These are phyloP conservation scores for Russula olivacea DNA, from an alignment of 768 basidiomycete genomes.

Conservation along the genomic window DNA sequence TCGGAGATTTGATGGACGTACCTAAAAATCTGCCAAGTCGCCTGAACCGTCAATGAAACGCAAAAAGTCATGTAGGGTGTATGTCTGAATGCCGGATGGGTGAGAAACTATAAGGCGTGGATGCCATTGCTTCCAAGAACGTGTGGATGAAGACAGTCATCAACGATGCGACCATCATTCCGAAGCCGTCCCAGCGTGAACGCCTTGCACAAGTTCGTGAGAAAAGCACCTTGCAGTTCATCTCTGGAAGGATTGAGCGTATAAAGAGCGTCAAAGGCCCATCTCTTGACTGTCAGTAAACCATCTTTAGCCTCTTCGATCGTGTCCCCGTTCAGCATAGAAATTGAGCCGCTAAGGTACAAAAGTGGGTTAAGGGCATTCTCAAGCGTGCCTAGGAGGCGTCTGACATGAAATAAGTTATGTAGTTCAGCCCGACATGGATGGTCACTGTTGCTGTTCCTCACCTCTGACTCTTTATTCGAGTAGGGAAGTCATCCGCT, in stretches of 20 bases:
- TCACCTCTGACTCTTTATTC: conserved; percentile 9
- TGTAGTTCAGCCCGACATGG: background rate
- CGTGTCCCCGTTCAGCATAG: conserved; percentile 32
- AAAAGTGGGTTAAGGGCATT: conserved; percentile 45
- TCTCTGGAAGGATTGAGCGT: conserved; percentile 28
- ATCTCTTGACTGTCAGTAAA: conserved; percentile 38
- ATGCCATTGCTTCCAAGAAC: background rate
- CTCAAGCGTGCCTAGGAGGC: conserved; percentile 34
- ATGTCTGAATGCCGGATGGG: background rate
- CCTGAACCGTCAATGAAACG: conserved; percentile 21
- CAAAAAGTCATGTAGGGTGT: conserved; percentile 4
- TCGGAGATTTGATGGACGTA: background rate
- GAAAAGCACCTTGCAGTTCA: conserved; percentile 27
- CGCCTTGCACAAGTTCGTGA: conserved; percentile 39
- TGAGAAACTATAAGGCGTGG: background rate
- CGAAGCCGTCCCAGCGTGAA: conserved; percentile 31
- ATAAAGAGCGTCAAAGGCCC: conserved; percentile 42
- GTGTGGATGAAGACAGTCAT: background rate
- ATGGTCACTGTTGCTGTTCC: background rate
- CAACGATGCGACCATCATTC: background rate
- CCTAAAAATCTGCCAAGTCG: conserved; percentile 36
- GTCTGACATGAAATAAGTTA: background rate
- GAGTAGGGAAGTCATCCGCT: background rate
- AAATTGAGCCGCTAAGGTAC: conserved; percentile 41
- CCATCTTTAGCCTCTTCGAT: conserved; percentile 39